phyloP scores from a whole-genome alignment of 148 eudicot genomes.

The Polygonum maritimum region DNA sequence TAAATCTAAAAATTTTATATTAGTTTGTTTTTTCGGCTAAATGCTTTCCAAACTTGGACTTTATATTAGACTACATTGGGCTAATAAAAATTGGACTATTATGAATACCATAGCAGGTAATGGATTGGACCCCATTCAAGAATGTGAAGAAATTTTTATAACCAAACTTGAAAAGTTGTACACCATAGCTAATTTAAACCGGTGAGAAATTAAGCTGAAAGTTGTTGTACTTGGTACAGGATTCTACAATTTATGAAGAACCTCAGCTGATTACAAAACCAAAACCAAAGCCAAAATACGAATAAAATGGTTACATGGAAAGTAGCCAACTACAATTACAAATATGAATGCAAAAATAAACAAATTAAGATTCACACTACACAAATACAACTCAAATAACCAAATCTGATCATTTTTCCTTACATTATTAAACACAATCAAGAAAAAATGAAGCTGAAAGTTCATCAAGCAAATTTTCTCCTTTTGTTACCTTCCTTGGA shows the following conservation, averaged over 20 bases:
- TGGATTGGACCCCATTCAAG: no score
- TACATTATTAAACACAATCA: not conserved
- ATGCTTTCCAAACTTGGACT: no score
- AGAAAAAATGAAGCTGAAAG: not conserved
- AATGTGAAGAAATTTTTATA: no score
- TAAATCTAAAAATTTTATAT: no score
- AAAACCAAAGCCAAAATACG: not conserved
- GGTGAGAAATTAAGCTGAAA: no score
- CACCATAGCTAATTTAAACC: no score
- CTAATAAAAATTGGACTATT: no score
- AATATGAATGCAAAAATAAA: constrained; percentile 6
- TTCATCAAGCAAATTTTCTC: not conserved
- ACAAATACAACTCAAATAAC: constrained; percentile 5
- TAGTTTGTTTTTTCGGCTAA: no score
- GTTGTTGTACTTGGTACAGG: not conserved
- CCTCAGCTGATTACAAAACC: not conserved
- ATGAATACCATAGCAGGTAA: no score
- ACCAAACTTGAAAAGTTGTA: no score
- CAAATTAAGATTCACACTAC: not conserved
- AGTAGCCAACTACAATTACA: constrained; percentile 3
- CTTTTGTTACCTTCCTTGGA: constrained; percentile 40
- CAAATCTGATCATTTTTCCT: not conserved
- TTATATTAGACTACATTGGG: no score
- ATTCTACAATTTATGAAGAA: not conserved
- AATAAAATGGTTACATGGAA: not conserved